Evolutionary conservation across 2,329 filamentous ascomycete genomes (phyloP).

Genomic region (Colletotrichum phormii): DNA sequence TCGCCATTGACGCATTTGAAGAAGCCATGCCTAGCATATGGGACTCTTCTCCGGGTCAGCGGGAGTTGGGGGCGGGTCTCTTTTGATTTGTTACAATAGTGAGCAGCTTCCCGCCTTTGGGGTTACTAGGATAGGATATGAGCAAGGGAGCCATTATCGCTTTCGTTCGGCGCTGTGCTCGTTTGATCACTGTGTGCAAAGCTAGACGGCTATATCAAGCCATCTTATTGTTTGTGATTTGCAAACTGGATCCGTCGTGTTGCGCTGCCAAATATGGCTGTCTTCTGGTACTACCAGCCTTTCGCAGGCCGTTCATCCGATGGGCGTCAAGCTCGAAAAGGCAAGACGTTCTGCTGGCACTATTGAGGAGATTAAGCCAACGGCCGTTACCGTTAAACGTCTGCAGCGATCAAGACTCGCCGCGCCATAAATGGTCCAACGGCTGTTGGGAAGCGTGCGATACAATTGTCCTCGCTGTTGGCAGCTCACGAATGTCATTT

Average conservation of each 20-base stretch:
- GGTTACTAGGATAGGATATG: conserved; percentile 1
- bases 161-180: conserved; percentile 12
- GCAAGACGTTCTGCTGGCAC: neutral
- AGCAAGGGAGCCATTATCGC: conserved; percentile 12
- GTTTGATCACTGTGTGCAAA: conserved; percentile 1
- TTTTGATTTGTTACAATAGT: neutral
- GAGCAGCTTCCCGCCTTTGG: neutral
- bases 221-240: conserved; percentile 6
- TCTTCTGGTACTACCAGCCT: conserved; percentile 1
- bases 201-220: conserved; percentile 16
- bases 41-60: neutral
- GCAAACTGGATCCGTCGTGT: neutral
- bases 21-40: neutral
- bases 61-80: neutral
- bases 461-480: neutral
- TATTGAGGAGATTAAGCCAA: neutral
- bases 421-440: neutral
- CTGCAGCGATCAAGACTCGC: neutral
- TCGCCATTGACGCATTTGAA: neutral
- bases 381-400: neutral
- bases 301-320: conserved; percentile 27
- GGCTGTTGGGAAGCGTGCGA: neutral
- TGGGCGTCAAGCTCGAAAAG: neutral
- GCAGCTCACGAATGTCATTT: neutral
- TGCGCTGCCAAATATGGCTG: neutral